These are phyloP conservation scores for Cryptosporidium xiaoi DNA, from an alignment of 169 alveolate genomes.

Conservation along the genomic window DNA sequence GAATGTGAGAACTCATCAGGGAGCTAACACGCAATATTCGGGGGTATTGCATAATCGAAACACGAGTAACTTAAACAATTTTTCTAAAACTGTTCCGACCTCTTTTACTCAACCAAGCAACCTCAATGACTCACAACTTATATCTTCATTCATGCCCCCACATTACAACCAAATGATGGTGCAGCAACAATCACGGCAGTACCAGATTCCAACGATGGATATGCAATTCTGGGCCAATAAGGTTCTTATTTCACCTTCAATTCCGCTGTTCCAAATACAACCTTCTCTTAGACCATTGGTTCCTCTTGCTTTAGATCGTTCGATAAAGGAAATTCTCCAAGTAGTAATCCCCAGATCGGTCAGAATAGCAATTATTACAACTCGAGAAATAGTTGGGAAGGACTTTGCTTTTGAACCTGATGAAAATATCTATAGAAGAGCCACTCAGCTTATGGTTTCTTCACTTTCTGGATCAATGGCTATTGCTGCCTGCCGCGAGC, in stretches of 20 bases:
- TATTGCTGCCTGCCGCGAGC: conserved; percentile 95
- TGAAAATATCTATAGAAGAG: conserved; percentile 89
- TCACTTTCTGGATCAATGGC: conserved; percentile 95
- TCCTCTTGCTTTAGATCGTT: conserved; percentile 95
- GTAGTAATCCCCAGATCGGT: conserved; percentile 87
- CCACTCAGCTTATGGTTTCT: conserved; percentile 92
- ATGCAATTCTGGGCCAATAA: conserved; percentile 72
- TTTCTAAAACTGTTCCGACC: not conserved
- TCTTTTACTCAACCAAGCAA: not conserved
- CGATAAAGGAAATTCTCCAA: conserved; percentile 94
- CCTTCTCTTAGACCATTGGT: conserved; percentile 89
- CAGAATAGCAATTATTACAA: conserved; percentile 94
- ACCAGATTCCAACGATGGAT: conserved; percentile 66
- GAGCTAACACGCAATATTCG: not conserved
- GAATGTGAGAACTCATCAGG: conserved; percentile 42
- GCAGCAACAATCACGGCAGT: conserved; percentile 71
- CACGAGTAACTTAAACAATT: conserved; percentile 9
- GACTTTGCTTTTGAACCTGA: conserved; percentile 96
- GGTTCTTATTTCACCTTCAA: conserved; percentile 85
- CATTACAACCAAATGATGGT: conserved; percentile 66
- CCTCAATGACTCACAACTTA: conserved; percentile 37
- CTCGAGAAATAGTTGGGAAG: conserved; percentile 94
- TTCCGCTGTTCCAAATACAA: conserved; percentile 89
- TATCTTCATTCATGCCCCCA: conserved; percentile 69
- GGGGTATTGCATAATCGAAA: conserved; percentile 29